Percentiles rank a stretch among this genome's conserved stretches.
Conservation (phyloP, 2,329 filamentous ascomycete species). For the Penicillium sp. region DNA sequence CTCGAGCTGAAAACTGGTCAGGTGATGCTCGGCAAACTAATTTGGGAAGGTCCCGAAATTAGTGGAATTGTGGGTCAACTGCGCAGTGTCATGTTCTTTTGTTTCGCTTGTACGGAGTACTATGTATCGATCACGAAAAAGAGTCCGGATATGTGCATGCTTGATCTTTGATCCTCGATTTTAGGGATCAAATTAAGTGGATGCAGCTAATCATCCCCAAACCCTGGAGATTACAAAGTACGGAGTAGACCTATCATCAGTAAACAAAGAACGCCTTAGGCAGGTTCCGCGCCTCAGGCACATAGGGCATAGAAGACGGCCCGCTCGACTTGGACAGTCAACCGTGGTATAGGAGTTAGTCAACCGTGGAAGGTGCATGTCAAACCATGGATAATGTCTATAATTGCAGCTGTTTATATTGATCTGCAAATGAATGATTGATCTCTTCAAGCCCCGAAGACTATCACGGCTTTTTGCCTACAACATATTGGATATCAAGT, state of each 20-base stretch:
- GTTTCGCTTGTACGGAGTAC: not conserved
- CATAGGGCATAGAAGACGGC: not conserved
- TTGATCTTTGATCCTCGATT: not conserved
- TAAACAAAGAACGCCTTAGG: not conserved
- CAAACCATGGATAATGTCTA: slow-evolving; percentile 11
- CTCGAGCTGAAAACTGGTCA: slow-evolving; percentile 2
- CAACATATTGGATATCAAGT: not conserved
- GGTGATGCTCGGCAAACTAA: not conserved
- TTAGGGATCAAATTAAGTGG: not conserved
- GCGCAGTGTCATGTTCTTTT: not conserved
- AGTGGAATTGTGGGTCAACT: not conserved
- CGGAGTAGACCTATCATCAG: not conserved
- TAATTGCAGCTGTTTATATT: slow-evolving; percentile 17
- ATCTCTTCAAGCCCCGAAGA: not conserved
- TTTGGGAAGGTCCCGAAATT: slow-evolving; percentile 5
- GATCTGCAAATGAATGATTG: not conserved
- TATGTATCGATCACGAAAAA: not conserved
- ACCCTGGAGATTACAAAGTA: not conserved
- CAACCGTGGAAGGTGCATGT: not conserved
- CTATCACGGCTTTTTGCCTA: not conserved
- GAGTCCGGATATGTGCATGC: not conserved
- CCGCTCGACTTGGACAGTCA: not conserved
- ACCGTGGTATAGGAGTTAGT: not conserved
- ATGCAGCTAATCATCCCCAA: not conserved
- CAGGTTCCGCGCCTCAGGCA: not conserved